Conservation (phyloP, 2,329 filamentous ascomycete genomes). For the Diaporthe helianthi region DNA sequence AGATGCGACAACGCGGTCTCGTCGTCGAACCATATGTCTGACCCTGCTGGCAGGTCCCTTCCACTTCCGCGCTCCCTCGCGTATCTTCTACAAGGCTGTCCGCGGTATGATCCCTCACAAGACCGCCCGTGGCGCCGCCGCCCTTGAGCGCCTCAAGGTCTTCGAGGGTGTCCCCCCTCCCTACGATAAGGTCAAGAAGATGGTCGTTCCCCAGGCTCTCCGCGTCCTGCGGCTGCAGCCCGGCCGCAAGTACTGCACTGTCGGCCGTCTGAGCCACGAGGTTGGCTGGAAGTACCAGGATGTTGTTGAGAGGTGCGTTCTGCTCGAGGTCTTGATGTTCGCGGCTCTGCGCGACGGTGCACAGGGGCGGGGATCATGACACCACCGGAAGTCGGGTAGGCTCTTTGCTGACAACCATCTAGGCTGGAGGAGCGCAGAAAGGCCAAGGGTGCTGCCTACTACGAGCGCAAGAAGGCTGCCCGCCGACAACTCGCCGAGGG, state of each 20-base stretch:
- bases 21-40: constrained; percentile 52
- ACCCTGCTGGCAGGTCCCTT: constrained; percentile 77
- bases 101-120: constrained; percentile 99
- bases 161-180: constrained; percentile 99
- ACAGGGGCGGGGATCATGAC: neutral
- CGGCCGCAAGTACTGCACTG: constrained; percentile 99
- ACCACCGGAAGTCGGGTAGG: constrained; percentile 34
- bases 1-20: constrained; percentile 36
- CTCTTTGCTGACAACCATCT: constrained; percentile 37
- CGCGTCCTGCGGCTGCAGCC: constrained; percentile 96
- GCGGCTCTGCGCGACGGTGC: neutral
- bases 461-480: constrained; percentile 99
- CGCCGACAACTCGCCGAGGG: constrained; percentile 90
- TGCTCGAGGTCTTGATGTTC: neutral
- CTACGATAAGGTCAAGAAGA: constrained; percentile 99
- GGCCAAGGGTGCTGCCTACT: constrained; percentile 99
- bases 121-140: constrained; percentile 95
- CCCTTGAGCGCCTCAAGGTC: constrained; percentile 98
- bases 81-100: constrained; percentile 99
- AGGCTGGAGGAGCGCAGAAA: constrained; percentile 99
- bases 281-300: constrained; percentile 99
- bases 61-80: constrained; percentile 99
- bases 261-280: constrained; percentile 96
- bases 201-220: constrained; percentile 98
- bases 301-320: constrained; percentile 91